A percentile compares a stretch with the other conserved stretches of the same genome.
Conservation (phyloP, 148 eudicot species). For the Rhododendron mucronatum region DNA sequence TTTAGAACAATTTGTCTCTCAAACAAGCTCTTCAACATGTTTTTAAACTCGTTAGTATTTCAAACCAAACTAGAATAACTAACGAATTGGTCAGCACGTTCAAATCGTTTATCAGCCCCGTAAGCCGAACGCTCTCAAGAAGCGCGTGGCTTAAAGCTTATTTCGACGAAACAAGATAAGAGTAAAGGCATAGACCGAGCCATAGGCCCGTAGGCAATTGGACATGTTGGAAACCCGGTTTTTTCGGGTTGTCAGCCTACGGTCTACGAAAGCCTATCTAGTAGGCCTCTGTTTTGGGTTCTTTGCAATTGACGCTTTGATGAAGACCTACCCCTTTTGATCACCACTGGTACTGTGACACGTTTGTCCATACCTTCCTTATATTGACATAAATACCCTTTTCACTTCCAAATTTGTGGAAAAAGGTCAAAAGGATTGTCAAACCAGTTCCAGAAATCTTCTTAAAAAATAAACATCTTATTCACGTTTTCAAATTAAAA, state of each 20-base stretch:
- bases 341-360: conserved; percentile 7
- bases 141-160: conserved; percentile 16
- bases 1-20: background rate
- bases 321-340: conserved; percentile 20
- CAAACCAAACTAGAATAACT: too few relatives aligned
- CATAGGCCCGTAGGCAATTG: conserved; percentile 1
- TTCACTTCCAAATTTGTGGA: background rate
- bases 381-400: conserved; percentile 2
- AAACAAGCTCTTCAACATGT: background rate
- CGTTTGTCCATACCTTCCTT: conserved; percentile 1
- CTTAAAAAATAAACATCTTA: too few relatives aligned
- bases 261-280: background rate
- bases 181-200: background rate
- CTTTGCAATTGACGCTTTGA: conserved; percentile 16
- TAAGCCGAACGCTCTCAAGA: background rate
- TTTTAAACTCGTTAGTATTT: background rate
- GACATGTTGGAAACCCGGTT: conserved; percentile 24
- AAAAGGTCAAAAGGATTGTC: background rate
- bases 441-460: background rate
- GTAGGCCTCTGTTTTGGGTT: conserved; percentile 13
- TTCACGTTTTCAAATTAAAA: too few relatives aligned
- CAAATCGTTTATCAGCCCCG: background rate
- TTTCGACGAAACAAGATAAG: background rate
- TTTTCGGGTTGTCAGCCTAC: conserved; percentile 28
- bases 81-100: too few relatives aligned